Evolutionary conservation across 441 rosid species (phyloP).

Genomic region (Breynia disticha): DNA sequence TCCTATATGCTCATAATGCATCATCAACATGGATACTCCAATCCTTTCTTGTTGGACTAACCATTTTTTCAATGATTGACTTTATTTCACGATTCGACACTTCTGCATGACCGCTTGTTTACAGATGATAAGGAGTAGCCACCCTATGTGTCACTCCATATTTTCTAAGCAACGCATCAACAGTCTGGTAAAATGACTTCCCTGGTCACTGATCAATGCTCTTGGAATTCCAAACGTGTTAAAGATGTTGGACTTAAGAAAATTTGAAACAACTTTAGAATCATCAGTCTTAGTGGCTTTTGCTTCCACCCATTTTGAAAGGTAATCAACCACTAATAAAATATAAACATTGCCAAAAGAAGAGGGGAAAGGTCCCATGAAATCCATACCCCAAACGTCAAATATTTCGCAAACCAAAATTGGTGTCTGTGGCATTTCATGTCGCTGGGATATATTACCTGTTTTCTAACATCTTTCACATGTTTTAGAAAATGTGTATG

Average conservation of each 20-base stretch:
- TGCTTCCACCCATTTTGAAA: neutral
- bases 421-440: neutral
- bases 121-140: neutral
- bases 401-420: neutral
- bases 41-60: neutral
- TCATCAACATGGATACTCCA: neutral
- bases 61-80: neutral
- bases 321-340: neutral
- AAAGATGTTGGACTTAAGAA: neutral
- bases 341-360: neutral
- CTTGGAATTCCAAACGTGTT: neutral
- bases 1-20: neutral
- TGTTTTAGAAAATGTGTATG: neutral
- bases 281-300: neutral
- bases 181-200: neutral
- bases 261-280: neutral
- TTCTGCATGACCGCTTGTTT: neutral
- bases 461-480: neutral
- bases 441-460: neutral
- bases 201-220: neutral
- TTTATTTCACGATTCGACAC: neutral
- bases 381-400: neutral
- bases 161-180: neutral
- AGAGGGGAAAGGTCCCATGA: neutral
- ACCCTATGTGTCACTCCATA: slow-evolving; percentile 1